Evolutionary conservation across 352 stramenopile genomes (phyloP), one percentile per base, ranked within the genome.

Genomic region (Saprolegnia diclina): DNA sequence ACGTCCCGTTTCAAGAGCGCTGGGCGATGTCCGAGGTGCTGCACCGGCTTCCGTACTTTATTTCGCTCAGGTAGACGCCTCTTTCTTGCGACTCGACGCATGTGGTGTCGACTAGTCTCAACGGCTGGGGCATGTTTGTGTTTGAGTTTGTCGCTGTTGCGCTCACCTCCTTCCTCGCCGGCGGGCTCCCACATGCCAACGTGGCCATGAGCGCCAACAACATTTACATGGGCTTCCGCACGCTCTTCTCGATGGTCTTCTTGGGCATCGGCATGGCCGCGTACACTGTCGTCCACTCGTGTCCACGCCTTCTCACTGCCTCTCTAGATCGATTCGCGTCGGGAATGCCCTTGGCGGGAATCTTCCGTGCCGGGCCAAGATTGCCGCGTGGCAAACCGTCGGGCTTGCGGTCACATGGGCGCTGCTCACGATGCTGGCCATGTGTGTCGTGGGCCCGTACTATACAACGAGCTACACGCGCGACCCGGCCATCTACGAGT

Each of bases 311-410:
- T 37, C 29, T 67, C 59, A 67, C 10, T 0, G 18, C 21, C 22
- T 21, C 21, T 42, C 13, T 68, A 88, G 82, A 13, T 94, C 82
- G 5, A 78, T 96, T 35, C 77, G 87, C 7, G 84, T 96, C 13
- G 89, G 89, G 14, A 96, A 96, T 68, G 89, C 89, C 4, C 72
- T 96, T 9, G 88, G 89, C 14, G 88, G 83, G 0, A 92, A 93
- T 42, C 85, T 95, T 56, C 76, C 85, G 11, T 64, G 86, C 53
- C 79, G 86, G 22, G 87, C 89, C 50, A 82, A 87, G 64, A 76
- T 87, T 19, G 84, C 87, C 0, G 78, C 88, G 7, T 88, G 83
- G 50, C 74, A 90, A 18, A 81, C 80, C 0, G 75, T 91, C 32
- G 75, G 67, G 1, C 53, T 85, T 9, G 84, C 74, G 45, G 71